Evolutionary conservation across 306 rosid species (phyloP).

Genomic region (Dryas octopetala): DNA sequence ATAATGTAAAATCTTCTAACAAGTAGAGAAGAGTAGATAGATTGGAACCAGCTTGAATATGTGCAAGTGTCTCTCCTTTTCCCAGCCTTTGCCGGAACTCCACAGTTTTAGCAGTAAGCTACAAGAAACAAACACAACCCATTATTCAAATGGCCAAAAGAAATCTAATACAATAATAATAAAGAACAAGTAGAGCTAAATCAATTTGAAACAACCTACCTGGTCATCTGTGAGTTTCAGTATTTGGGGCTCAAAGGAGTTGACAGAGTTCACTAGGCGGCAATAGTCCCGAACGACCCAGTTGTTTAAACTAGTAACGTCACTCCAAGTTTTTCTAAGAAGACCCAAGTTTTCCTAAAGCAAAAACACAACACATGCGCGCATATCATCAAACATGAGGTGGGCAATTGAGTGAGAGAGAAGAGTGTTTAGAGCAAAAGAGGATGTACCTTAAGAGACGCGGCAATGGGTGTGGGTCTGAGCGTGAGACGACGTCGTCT

Average conservation of each 20-base stretch:
- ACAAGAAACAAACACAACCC: not conserved
- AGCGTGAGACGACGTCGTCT: slow-evolving; percentile 35
- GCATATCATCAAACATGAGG: slow-evolving; percentile 34
- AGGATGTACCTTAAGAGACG: slow-evolving; percentile 51
- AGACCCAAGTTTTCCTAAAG: slow-evolving; percentile 61
- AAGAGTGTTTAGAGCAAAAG: not conserved
- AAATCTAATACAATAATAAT: not conserved
- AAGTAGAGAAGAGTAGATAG: not conserved
- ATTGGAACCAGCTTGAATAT: slow-evolving; percentile 80
- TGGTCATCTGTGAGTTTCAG: slow-evolving; percentile 66
- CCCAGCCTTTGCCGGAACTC: slow-evolving; percentile 70
- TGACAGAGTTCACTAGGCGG: slow-evolving; percentile 76
- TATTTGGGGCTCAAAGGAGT: slow-evolving; percentile 59
- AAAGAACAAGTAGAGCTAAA: not conserved
- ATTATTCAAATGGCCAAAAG: slow-evolving; percentile 8
- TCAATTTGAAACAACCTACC: slow-evolving; percentile 30
- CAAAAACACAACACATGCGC: slow-evolving; percentile 10
- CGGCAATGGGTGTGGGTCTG: slow-evolving; percentile 21
- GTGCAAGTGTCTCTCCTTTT: slow-evolving; percentile 73
- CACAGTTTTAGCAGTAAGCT: slow-evolving; percentile 67
- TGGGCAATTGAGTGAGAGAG: slow-evolving; percentile 11
- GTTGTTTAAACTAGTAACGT: slow-evolving; percentile 66
- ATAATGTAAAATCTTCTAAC: not conserved
- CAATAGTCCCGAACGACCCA: slow-evolving; percentile 86
- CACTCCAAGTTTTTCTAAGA: slow-evolving; percentile 50